Percentiles rank a stretch among this genome's conserved stretches.
phyloP scores from a whole-genome alignment of 2,329 filamentous ascomycete genomes.

The Hypoxylon rubiginosum region DNA sequence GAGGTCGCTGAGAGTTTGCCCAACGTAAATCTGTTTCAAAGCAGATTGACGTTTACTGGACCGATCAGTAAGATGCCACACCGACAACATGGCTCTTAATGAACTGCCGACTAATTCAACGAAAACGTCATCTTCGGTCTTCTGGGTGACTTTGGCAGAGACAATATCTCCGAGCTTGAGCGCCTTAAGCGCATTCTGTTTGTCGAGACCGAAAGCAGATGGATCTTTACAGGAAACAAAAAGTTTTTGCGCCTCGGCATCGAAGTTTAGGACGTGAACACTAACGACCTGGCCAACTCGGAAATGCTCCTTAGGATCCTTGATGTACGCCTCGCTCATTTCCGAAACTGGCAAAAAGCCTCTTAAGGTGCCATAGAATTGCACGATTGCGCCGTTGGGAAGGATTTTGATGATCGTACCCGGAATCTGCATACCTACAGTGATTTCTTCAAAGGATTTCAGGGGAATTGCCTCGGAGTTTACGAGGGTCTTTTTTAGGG shows the following conservation, averaged over 20 bases:
- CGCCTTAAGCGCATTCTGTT: conserved; percentile 81
- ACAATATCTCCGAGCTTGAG: conserved; percentile 81
- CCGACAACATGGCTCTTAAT: conserved; percentile 81
- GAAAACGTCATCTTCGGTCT: conserved; percentile 80
- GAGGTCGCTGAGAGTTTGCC: conserved; percentile 85
- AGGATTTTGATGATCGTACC: conserved; percentile 90
- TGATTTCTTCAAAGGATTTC: conserved; percentile 80
- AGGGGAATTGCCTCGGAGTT: conserved; percentile 88
- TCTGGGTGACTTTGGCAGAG: conserved; percentile 83
- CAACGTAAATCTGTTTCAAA: conserved; percentile 85
- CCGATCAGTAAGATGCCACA: conserved; percentile 87
- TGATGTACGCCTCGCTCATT: conserved; percentile 98
- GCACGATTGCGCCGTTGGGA: conserved; percentile 84
- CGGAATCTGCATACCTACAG: conserved; percentile 80
- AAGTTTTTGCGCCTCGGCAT: conserved; percentile 77
- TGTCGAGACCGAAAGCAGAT: conserved; percentile 78
- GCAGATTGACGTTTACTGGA: conserved; percentile 79
- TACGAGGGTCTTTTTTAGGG: conserved; percentile 93
- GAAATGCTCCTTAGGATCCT: conserved; percentile 91
- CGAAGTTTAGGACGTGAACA: conserved; percentile 86
- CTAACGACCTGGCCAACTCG: conserved; percentile 90
- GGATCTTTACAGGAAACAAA: conserved; percentile 95
- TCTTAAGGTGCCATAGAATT: conserved; percentile 87
- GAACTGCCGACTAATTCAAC: conserved; percentile 81
- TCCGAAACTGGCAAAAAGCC: conserved; percentile 94